phyloP scores from a whole-genome alignment of 106 monocot genomes.

The Acorus gramineus region DNA sequence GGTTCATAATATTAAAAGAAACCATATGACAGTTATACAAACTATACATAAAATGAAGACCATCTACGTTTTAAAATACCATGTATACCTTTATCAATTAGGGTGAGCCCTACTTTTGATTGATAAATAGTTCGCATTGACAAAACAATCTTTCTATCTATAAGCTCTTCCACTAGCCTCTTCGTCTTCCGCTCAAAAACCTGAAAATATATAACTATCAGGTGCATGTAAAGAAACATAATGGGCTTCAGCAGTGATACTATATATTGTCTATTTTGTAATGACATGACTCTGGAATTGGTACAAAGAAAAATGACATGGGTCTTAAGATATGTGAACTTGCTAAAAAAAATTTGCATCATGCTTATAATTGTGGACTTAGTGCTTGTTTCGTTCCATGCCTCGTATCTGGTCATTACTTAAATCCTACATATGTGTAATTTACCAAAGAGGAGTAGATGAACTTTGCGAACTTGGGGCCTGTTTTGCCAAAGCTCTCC shows the following conservation, averaged over 20 bases:
- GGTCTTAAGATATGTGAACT: too few relatives aligned
- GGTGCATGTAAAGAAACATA: background rate
- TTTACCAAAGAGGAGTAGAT: too few relatives aligned
- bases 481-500: too few relatives aligned
- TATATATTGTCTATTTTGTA: too few relatives aligned
- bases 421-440: too few relatives aligned
- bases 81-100: constrained; percentile 66
- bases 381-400: too few relatives aligned
- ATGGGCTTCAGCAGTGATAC: too few relatives aligned
- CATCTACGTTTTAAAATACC: background rate
- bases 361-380: too few relatives aligned
- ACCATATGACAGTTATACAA: background rate
- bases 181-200: constrained; percentile 89
- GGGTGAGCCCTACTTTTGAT: constrained; percentile 84
- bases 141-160: constrained; percentile 89
- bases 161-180: constrained; percentile 85
- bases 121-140: constrained; percentile 97
- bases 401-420: too few relatives aligned
- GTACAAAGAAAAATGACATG: background rate
- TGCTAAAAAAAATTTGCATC: too few relatives aligned
- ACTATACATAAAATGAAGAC: background rate
- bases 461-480: too few relatives aligned
- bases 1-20: too few relatives aligned
- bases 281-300: background rate
- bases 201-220: constrained; percentile 20